These are phyloP conservation scores for Cyclotella atomus DNA, from an alignment of 108 stramenopile genomes.

Conservation along the genomic window DNA sequence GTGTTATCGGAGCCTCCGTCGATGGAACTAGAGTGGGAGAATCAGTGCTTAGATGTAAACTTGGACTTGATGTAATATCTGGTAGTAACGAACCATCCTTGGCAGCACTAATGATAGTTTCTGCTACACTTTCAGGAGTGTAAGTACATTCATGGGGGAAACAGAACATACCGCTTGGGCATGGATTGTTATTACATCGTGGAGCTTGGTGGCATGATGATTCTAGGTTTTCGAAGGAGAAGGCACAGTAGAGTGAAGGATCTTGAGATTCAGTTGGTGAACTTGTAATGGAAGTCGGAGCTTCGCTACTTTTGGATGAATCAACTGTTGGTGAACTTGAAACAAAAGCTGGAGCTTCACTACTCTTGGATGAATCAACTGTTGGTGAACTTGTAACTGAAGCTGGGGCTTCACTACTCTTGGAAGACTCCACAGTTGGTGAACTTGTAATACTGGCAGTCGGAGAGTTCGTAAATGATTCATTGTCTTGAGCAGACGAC, in stretches of 20 bases:
- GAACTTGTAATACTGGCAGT: too few relatives aligned
- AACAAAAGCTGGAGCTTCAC: too few relatives aligned
- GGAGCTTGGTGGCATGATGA: background rate
- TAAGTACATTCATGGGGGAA: background rate
- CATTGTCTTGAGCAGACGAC: too few relatives aligned
- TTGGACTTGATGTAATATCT: background rate
- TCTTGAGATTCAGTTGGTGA: background rate
- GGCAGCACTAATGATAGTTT: background rate
- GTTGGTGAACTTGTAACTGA: too few relatives aligned
- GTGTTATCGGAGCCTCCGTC: background rate
- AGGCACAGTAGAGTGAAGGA: constrained; percentile 1
- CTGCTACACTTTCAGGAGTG: background rate
- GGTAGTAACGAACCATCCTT: background rate
- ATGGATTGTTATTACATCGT: background rate
- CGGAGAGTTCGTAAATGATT: too few relatives aligned
- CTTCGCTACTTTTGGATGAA: too few relatives aligned
- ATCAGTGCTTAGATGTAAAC: background rate
- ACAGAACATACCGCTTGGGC: constrained; percentile 6
- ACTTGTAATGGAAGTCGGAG: too few relatives aligned
- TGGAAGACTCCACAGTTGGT: too few relatives aligned
- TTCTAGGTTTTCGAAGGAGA: background rate
- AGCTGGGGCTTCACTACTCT: too few relatives aligned
- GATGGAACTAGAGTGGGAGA: background rate
- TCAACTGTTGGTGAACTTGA: background rate
- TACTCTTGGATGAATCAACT: too few relatives aligned